Conservation (phyloP, 106 monocot species). For the Phalaenopsis equestris region DNA sequence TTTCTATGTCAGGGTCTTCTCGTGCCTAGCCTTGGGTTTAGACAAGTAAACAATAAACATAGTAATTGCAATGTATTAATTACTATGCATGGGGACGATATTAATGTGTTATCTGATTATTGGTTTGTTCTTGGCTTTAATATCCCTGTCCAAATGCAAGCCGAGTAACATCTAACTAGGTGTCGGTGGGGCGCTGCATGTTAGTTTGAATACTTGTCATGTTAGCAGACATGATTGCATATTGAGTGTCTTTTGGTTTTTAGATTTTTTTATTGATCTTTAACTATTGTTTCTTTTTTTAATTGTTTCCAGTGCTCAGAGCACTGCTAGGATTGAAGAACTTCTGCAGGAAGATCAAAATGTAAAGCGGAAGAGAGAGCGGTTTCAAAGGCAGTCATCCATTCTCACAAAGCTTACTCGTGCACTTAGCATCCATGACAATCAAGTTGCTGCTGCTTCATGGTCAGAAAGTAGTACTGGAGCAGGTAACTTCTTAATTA, state of each 20-base stretch:
- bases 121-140: not conserved
- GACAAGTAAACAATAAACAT: not conserved
- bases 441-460: conserved; percentile 46
- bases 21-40: not conserved
- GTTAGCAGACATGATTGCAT: not conserved
- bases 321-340: conserved; percentile 75
- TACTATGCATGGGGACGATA: not conserved
- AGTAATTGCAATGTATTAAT: not conserved
- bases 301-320: conserved; percentile 46
- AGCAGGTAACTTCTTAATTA: conserved; percentile 29
- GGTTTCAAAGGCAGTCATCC: conserved; percentile 71
- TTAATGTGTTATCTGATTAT: not conserved
- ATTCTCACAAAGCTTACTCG: conserved; percentile 90
- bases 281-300: not conserved
- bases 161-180: too few relatives aligned
- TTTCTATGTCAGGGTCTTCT: too few relatives aligned
- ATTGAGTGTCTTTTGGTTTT: not conserved
- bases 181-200: too few relatives aligned
- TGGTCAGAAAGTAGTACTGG: conserved; percentile 46
- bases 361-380: conserved; percentile 65
- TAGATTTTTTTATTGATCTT: not conserved
- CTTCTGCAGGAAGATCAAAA: conserved; percentile 87
- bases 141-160: not conserved
- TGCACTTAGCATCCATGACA: conserved; percentile 79
- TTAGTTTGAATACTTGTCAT: not conserved